Evolutionary conservation across 1,284 basidiomycete genomes (phyloP), one percentile per base, ranked within the genome.

Genomic region (Coriolopsis trogii): DNA sequence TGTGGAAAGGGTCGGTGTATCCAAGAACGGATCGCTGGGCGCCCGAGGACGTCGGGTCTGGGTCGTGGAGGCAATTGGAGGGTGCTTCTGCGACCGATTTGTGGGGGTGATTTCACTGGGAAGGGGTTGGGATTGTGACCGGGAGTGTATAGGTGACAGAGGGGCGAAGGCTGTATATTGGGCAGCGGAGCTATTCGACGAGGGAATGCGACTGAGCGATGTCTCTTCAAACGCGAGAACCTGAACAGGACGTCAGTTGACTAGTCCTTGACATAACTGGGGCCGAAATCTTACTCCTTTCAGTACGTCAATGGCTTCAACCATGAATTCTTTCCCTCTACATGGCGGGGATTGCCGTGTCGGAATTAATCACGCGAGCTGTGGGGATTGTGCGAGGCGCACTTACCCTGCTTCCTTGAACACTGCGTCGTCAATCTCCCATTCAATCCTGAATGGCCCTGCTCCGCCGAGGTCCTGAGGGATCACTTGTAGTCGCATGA

Each of bases 381-480:
- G 55, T 50, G 55, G 56, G 49, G 49, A 58, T 41, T 49, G 38
- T 41, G 46, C 42, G 24, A 53, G 51, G 29, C 38, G 37, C 49
- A 80, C 88, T 76, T 75, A 89, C 88, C 86, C 89, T 61, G 89
- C 79, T 70, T 91, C 89, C 65, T 89, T 88, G 71, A 91, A 88
- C 25, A 91, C 87, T 28, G 88, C 88, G 71, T 91, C 89, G 66
- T 91, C 89, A 31, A 91, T 75, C 70, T 89, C 85, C 89, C 89
- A 91, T 66, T 85, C 78, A 51, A 91, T 82, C 62, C 76, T 75
- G 62, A 74, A 74, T 41, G 68, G 68, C 38, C 87, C 89, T 44
- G 88, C 86, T 52, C 89, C 89, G 46, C 89, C 89, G 34, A 89
- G 74, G 41, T 80, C 75, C 63, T 85, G 79, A 50, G 89, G 86